Base-by-base conservation (phyloP, 768 basidiomycete species). In the Auricularia cornea region DNA sequence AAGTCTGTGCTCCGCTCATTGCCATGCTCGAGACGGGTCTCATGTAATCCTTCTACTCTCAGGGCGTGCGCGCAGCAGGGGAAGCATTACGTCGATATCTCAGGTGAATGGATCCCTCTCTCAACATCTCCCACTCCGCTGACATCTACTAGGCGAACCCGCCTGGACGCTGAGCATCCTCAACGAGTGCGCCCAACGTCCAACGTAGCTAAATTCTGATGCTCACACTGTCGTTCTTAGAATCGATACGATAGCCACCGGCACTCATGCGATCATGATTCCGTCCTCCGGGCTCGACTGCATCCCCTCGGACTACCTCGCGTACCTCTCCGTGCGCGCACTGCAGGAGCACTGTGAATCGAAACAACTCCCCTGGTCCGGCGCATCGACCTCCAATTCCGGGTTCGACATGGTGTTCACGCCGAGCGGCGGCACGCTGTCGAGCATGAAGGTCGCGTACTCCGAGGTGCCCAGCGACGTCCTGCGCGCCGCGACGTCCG, bases 41-140 rank as follows among this genome's bases (percentile, higher is more conserved):
- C 35, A 1, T 29, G 28, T 20, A 6, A 29, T 28, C 48, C 29
- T n/a, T n/a, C 35, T 10, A 38, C 35, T 10, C 1, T 14, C 65
- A 90, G 83, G 63, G 87, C 89, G 3, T 96, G 94, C 66, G 89
- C 87, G 3, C 76, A 76, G 38, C 76, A 88, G 63, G 87, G 89
- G 4, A 81, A 84, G 6, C 92, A 95, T 73, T 96, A 96, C 71
- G 85, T 93, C 30, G 95, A 98, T 73, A 77, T 94, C 35, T 84
- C 88, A 2, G 88, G 59, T 29, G 28, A 52, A 11, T 18, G 20
- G n/a, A 52, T 29, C 29, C 41, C 31, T 59, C 28, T 51, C 20
- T 35, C 14, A 16, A 48, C 31, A 51, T 4, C 33, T 52, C 14
- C 57, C 57, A 31, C 30, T 18, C 60, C 16, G 51, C 59, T 41